A percentile compares a stretch with the other conserved stretches of the same genome.
phyloP scores from a whole-genome alignment of 2,329 filamentous ascomycete genomes.

The Tolypocladium sp. region DNA sequence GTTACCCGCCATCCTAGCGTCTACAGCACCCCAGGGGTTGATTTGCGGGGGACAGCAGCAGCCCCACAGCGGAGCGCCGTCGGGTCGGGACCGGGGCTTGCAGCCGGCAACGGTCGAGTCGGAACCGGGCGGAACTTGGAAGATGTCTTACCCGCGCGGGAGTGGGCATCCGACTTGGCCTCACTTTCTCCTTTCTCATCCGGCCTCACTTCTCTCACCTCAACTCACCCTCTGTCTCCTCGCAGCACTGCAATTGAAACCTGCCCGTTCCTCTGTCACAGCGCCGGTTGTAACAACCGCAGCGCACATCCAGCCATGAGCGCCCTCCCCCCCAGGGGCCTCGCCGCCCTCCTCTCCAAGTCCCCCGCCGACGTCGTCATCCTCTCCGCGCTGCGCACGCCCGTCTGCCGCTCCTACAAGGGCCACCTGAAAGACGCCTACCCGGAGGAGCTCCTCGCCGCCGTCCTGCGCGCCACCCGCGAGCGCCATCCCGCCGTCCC shows the following conservation, averaged over 20 bases:
- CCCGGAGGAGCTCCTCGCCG: conserved; percentile 77
- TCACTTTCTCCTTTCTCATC: too few species aligned
- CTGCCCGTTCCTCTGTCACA: neutral
- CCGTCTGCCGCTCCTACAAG: conserved; percentile 74
- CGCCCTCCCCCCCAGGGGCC: conserved; percentile 32
- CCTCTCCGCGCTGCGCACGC: conserved; percentile 82
- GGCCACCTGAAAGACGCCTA: conserved; percentile 80
- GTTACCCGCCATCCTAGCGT: neutral
- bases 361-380: conserved; percentile 76
- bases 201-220: too few species aligned
- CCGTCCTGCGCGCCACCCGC: conserved; percentile 37
- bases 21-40: neutral
- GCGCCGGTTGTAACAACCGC: neutral
- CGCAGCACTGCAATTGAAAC: neutral
- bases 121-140: neutral
- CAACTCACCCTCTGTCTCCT: too few species aligned
- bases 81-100: neutral
- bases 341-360: conserved; percentile 70
- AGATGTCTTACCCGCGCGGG: neutral
- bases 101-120: neutral
- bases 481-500: conserved; percentile 59
- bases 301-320: neutral
- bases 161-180: neutral
- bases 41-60: neutral
- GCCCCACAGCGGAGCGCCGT: neutral